Base-by-base conservation (phyloP, 768 basidiomycete species). In the Hericium coralloides region DNA sequence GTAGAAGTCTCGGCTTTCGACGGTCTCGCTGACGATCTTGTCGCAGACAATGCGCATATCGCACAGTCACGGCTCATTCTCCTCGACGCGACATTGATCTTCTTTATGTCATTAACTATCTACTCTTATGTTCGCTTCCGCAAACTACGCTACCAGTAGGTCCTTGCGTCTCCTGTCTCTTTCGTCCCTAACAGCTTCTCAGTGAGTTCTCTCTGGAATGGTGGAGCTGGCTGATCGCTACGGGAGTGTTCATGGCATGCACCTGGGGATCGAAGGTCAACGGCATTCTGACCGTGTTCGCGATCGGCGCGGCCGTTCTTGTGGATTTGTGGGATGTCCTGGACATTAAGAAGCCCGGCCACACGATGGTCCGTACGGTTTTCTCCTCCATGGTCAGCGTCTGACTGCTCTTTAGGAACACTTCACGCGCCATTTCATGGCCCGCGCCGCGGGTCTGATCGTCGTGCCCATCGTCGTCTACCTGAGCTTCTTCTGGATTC, bases 251-350 rank as follows among this genome's bases (percentile, higher is more conserved):
- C 72, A 91, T 99, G 82, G 92, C 94, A 37, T 93, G 93, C 70
- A 92, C 94, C 2, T 90, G 97, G 81, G 92, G 90, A 4, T 95
- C 95, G 66, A 99, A 99, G 72, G 97, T 98, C 73, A 98, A 98
- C 64, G 97, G 97, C 38, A 76, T 98, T 50, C 78, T 99, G 59
- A 93, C 93, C 2, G 98, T 99, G 57, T 55, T 83, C 43, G 82
- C 90, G 14, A 84, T 99, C 62, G 97, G 97, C 2, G 77, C 89
- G 51, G 95, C 95, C 6, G 97, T 98, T 47, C 67, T 90, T 31
- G 84, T 95, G 58, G 97, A 99, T 69, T 76, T 99, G 12, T 99
- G 97, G 95, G 90, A 87, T 62, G 78, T 98, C 45, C 72, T 98
- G 65, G 97, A 99, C 69, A 70, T 86, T 68, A 85, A 79, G 67